Evolutionary conservation across 305 asterid species (phyloP).

Genomic region (Fraxinus greggii): DNA sequence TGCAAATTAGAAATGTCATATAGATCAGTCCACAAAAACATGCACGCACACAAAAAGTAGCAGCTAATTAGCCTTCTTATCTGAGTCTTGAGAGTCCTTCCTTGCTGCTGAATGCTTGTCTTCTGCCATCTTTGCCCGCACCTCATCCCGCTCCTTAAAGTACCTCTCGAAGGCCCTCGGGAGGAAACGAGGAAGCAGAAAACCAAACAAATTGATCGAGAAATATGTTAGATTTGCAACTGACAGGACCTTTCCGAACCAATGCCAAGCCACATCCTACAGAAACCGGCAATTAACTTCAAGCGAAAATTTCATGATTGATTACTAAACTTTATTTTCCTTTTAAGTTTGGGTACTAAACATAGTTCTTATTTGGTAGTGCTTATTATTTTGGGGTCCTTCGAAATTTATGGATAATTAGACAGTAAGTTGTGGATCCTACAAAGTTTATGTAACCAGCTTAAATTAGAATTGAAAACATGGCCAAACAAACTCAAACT

Average conservation of each 20-base stretch:
- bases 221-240: slow-evolving; percentile 50
- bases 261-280: slow-evolving; percentile 66
- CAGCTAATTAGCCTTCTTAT: slow-evolving; percentile 42
- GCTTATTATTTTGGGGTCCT: no score
- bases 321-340: background rate
- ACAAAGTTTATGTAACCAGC: no score
- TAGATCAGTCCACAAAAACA: no score
- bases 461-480: no score
- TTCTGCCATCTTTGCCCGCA: slow-evolving; percentile 44
- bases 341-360: no score
- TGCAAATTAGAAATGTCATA: background rate
- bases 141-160: slow-evolving; percentile 55
- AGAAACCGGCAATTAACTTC: no score
- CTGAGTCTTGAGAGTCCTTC: slow-evolving; percentile 17
- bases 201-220: slow-evolving; percentile 47
- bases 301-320: no score
- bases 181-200: slow-evolving; percentile 66
- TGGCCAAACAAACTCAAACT: no score
- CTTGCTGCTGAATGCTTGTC: slow-evolving; percentile 39
- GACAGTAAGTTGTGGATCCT: no score
- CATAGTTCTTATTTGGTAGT: no score
- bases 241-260: slow-evolving; percentile 72
- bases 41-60: background rate
- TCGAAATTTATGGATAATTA: no score
- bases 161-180: slow-evolving; percentile 74